These are phyloP conservation scores for carrot (Daucus carota) DNA, from an alignment of 129 eudicot species.

Conservation along the genomic window DH1_v3.0 NC_030387.2:32385001-32385500, in stretches of 20 bases:
- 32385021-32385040: neutral
- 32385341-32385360: neutral
- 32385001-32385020: neutral
- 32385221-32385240: neutral
- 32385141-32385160: neutral
- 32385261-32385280: neutral
- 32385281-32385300: neutral
- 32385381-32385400: neutral
- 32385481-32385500: slow-evolving; percentile 32
- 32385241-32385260: neutral
- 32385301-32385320: neutral
- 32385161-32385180: neutral
- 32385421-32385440: neutral
- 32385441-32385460: neutral
- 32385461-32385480: neutral
- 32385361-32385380: neutral
- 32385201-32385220: neutral
- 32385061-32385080: neutral
- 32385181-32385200: neutral
- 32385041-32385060: neutral
- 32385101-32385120: neutral
- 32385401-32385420: neutral
- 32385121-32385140: neutral
- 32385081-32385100: neutral
- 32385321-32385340: neutral